Conservation (phyloP, 2,329 filamentous ascomycete species). For the Chaetomiaceae sp. region DNA sequence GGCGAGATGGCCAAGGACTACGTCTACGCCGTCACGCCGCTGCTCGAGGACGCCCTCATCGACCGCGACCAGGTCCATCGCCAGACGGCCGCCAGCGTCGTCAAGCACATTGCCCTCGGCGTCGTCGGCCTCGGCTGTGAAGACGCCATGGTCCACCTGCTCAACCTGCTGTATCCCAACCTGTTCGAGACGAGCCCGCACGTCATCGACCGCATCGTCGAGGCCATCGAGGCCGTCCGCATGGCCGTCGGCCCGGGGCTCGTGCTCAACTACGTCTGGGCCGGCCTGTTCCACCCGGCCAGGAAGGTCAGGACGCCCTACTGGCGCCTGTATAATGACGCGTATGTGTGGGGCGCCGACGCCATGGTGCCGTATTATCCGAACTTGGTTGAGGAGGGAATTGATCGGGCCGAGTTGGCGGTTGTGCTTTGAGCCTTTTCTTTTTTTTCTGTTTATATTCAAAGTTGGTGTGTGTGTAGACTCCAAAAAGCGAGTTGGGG, state of each 20-base stretch:
- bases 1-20: conserved; percentile 99
- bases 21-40: conserved; percentile 92
- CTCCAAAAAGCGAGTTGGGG: too few species aligned
- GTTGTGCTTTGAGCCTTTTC: conserved; percentile 63
- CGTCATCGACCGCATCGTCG: conserved; percentile 96
- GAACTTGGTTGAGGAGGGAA: conserved; percentile 71
- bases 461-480: background rate
- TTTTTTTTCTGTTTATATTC: background rate
- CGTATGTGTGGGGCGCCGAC: conserved; percentile 89
- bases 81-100: conserved; percentile 91
- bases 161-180: conserved; percentile 94
- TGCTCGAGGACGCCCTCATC: conserved; percentile 94
- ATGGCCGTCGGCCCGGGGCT: conserved; percentile 89
- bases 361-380: conserved; percentile 97
- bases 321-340: conserved; percentile 95
- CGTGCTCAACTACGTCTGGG: conserved; percentile 98
- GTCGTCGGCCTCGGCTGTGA: conserved; percentile 97
- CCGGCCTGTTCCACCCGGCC: conserved; percentile 92
- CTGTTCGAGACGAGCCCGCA: conserved; percentile 97
- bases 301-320: conserved; percentile 92
- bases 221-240: conserved; percentile 92
- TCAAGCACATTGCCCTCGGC: conserved; percentile 95
- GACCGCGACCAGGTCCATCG: conserved; percentile 97
- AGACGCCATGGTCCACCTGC: conserved; percentile 95
- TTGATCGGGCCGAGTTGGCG: conserved; percentile 73